phyloP scores from a whole-genome alignment of 2,329 filamentous ascomycete species.

The Chalaropsis thielavioides region DNA sequence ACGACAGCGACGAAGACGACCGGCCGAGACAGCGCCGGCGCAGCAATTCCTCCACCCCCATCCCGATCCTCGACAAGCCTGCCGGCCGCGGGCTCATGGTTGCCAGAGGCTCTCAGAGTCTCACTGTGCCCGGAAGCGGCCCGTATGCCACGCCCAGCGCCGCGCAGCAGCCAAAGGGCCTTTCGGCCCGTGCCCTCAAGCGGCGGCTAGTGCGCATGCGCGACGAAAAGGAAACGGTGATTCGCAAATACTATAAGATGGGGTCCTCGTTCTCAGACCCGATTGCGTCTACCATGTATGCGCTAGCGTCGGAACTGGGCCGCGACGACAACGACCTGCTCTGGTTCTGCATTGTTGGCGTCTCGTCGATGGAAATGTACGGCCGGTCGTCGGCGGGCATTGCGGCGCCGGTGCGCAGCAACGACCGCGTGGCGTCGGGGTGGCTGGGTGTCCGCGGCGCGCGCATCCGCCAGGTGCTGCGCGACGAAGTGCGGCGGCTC shows the following conservation, averaged over 20 bases:
- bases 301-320: slow-evolving; percentile 82
- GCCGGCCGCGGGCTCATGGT: slow-evolving; percentile 46
- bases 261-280: slow-evolving; percentile 90
- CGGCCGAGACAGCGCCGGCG: slow-evolving; percentile 66
- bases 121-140: slow-evolving; percentile 34
- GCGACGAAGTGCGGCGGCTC: slow-evolving; percentile 84
- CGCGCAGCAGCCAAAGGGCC: slow-evolving; percentile 33
- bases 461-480: slow-evolving; percentile 67
- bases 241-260: slow-evolving; percentile 71
- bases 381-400: slow-evolving; percentile 72
- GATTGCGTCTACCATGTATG: slow-evolving; percentile 87
- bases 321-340: slow-evolving; percentile 92
- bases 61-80: slow-evolving; percentile 40
- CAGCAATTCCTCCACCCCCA: slow-evolving; percentile 69
- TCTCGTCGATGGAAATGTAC: slow-evolving; percentile 85
- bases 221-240: slow-evolving; percentile 57
- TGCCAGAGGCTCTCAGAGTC: slow-evolving; percentile 31
- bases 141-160: slow-evolving; percentile 41
- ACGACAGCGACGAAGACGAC: slow-evolving; percentile 46
- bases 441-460: slow-evolving; percentile 75
- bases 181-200: slow-evolving; percentile 55
- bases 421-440: slow-evolving; percentile 46
- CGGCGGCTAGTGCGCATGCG: slow-evolving; percentile 61
- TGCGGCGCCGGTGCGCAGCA: slow-evolving; percentile 43
- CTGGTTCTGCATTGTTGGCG: slow-evolving; percentile 88